Evolutionary conservation across 345 rosid genomes (phyloP).

Genomic region (Crucihimalaya himalaica): DNA sequence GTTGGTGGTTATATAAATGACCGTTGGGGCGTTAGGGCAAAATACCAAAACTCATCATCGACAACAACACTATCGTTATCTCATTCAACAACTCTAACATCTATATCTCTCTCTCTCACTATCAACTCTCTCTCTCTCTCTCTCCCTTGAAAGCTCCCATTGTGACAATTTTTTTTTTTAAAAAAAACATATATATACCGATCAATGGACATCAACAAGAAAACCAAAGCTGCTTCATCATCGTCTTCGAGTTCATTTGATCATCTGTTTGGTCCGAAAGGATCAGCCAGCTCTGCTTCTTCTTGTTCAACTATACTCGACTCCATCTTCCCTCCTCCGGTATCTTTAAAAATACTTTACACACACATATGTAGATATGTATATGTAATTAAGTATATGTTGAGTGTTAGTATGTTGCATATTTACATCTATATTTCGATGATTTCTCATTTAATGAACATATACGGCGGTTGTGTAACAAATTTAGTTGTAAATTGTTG

Average conservation of each 20-base stretch:
- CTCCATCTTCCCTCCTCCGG: conserved; percentile 45
- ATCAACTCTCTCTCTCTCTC: not conserved
- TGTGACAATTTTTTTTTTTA: not conserved
- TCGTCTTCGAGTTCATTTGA: conserved; percentile 33
- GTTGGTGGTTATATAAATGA: conserved; percentile 46
- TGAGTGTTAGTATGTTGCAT: conserved; percentile 9
- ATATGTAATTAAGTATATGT: not conserved
- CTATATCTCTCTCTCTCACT: not conserved
- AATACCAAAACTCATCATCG: conserved; percentile 18
- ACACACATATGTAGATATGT: not conserved
- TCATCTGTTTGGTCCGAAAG: conserved; percentile 39
- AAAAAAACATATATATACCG: not conserved
- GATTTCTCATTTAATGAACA: not conserved
- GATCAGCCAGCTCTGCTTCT: conserved; percentile 28
- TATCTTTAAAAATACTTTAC: not conserved
- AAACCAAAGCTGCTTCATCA: conserved; percentile 26
- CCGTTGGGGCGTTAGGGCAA: conserved; percentile 45
- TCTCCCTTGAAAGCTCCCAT: not conserved
- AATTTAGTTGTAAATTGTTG: not conserved
- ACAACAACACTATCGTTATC: conserved; percentile 18
- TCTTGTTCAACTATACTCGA: conserved; percentile 43
- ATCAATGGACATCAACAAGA: conserved; percentile 32
- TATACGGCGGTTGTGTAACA: not conserved
- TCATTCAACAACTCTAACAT: not conserved
- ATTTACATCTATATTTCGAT: not conserved